phyloP scores from a whole-genome alignment of 257 asterid genomes.

The Nicotiana undulata region DNA sequence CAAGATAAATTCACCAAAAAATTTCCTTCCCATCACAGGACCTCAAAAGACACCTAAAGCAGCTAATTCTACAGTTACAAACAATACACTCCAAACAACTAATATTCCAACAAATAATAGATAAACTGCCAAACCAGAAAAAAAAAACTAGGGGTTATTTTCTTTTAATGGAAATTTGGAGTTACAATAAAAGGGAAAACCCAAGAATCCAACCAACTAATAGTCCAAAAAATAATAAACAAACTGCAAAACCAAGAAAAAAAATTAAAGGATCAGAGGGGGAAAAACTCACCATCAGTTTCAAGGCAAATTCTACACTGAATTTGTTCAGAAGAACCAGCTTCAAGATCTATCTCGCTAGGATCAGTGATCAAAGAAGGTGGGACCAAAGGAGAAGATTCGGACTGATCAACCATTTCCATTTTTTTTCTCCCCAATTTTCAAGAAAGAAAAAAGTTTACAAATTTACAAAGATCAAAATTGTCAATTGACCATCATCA shows the following conservation, averaged over 20 bases:
- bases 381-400: constrained; percentile 62
- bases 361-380: constrained; percentile 55
- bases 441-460: neutral
- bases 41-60: constrained; percentile 1
- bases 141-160: neutral
- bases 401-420: constrained; percentile 38
- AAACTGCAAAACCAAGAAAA: neutral
- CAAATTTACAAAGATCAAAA: neutral
- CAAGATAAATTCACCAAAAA: constrained; percentile 1
- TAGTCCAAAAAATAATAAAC: neutral
- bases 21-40: neutral
- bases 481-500: neutral
- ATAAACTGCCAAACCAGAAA: too few relatives aligned
- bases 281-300: constrained; percentile 51
- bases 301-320: constrained; percentile 99
- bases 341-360: constrained; percentile 89
- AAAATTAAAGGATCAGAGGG: neutral
- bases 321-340: constrained; percentile 93
- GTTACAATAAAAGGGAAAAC: neutral
- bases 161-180: neutral
- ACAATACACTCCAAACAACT: neutral
- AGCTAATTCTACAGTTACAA: neutral
- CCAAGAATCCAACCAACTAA: neutral
- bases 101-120: neutral
- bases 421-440: constrained; percentile 37